Evolutionary conservation across 2,329 filamentous ascomycete genomes (phyloP), one percentile per base, ranked within the genome.

Genomic region (Talaromyces sp.): DNA sequence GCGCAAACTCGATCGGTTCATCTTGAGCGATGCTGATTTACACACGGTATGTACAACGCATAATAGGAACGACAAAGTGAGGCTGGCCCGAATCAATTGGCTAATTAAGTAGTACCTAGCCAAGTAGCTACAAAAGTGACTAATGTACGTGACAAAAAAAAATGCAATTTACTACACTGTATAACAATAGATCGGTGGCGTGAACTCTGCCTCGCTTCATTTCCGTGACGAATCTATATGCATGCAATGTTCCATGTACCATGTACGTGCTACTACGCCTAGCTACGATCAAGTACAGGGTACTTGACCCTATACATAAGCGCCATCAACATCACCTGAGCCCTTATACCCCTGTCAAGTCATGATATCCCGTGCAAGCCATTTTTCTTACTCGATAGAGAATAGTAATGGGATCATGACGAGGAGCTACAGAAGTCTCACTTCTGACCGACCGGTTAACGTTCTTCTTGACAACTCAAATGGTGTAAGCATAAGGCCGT

Each of bases 151-250:
- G 56, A 59, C 56, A 43, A 45, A 39, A 16, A 16, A 39, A 31
- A 14, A 27, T 45, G 56, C 39, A 58, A 35, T 16, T 43, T 31
- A 31, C 35, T 24, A 58, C 6, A 6, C 1, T 31, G 27, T 31
- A 31, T 37, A 43, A 41, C 47, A 16, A 41, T 19, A 35, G 50
- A 63, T 63, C 61, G 61, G 61, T 63, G 61, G 61, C 61, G 61
- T 57, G 19, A 43, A 16, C 41, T 31, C 27, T 16, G 39, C 22
- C 37, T 59, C 41, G 50, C 57, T 47, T 52, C 35, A 31, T 52
- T 63, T 50, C 50, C 61, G 61, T 63, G 61, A 57, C 50, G 61
- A 63, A 63, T 63, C 61, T 63, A 39, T 19, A 50, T 56, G 60
- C 47, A 43, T 59, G 56, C 22, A 43, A 58, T 41, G 27, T 35